Base-by-base conservation (phyloP, 2,329 filamentous ascomycete species). In the Colletotrichum sidae region DNA sequence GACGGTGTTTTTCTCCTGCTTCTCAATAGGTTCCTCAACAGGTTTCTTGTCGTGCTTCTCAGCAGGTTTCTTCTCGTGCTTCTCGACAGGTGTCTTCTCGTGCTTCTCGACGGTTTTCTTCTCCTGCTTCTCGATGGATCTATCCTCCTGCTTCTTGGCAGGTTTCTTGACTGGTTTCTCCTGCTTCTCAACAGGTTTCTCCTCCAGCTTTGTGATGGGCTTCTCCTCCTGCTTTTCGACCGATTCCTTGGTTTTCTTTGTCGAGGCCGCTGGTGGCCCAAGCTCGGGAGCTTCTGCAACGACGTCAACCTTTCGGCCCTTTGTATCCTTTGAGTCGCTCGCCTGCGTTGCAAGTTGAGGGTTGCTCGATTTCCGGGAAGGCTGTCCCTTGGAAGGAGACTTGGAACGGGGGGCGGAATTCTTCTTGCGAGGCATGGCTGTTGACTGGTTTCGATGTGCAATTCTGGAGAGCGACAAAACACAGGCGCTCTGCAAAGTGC, bases 371-470 rank as follows among this genome's bases (percentile, higher is more conserved):
- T 55, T 67, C 41, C 46, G 41, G 13, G 54, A 45, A 37, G 45
- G 54, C 51, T 60, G 61, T 46, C 49, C 38, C 51, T 62, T 58
- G 15, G 57, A 41, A 5, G 57, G 52, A 50, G 62, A 57, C 44
- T 66, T 61, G 52, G 65, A 55, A 9, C 57, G 51, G 25, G 25
- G 25, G 25, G 54, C 51, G 13, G 56, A 52, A 41, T 10, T 55
- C 56, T 69, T 69, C 60, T 65, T 68, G 49, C 64, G 65, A 47
- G 64, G 51, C 67, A 68, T 68, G 46, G 33, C 38, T 64, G 46
- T 10, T n/a, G 8, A 42, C 51, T 11, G 8, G 54, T 15, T n/a
- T 34, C 17, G 25, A 35, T 39, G 46, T 17, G 49, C 39, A 37
- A 11, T 7, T 53, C 39, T 45, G 38, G 25, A n/a, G 15, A 46